Percentiles rank a stretch among this genome's conserved stretches.
phyloP scores from a whole-genome alignment of 129 eudicot genomes.

The sunflower (Helianthus annuus) region HanXRQr2.0-SUNRISE NC_035437.2:38048962-38049461 shows the following conservation, averaged over 20 bases:
- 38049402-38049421: slow-evolving; percentile 77
- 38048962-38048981: slow-evolving; percentile 6
- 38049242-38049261: too few species aligned
- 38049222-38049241: too few species aligned
- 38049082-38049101: not conserved
- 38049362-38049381: slow-evolving; percentile 80
- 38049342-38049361: slow-evolving; percentile 77
- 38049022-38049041: too few species aligned
- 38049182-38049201: slow-evolving; percentile 50
- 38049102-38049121: slow-evolving; percentile 37
- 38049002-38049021: too few species aligned
- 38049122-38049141: slow-evolving; percentile 32
- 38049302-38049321: slow-evolving; percentile 54
- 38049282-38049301: too few species aligned
- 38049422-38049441: too few species aligned
- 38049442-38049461: too few species aligned
- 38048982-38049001: not conserved
- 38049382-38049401: slow-evolving; percentile 80
- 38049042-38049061: too few species aligned
- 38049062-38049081: not conserved
- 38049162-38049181: slow-evolving; percentile 43
- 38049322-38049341: slow-evolving; percentile 92
- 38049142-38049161: slow-evolving; percentile 23
- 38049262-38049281: too few species aligned
- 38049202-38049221: slow-evolving; percentile 54